Conservation (phyloP, 192 early-diverging fungal species). For the Backusella westeae region DNA sequence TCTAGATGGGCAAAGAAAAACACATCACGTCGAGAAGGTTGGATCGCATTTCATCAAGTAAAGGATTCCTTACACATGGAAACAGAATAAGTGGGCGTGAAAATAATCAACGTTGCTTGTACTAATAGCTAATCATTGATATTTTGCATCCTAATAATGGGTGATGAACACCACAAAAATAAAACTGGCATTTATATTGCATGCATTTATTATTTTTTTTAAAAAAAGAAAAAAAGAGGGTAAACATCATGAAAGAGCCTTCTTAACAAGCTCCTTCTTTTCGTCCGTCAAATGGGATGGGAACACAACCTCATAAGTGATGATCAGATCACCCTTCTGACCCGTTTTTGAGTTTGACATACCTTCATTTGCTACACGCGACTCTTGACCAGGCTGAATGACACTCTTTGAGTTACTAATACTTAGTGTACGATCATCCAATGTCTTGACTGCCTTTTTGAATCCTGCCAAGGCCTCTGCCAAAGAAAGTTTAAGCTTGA, state of each 20-base stretch:
- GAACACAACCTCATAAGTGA: conserved; percentile 77
- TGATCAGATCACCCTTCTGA: conserved; percentile 82
- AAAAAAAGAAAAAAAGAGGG: background rate
- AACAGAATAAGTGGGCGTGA: background rate
- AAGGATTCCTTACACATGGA: background rate
- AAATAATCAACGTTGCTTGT: background rate
- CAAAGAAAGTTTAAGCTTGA: conserved; percentile 64
- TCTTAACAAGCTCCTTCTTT: conserved; percentile 68
- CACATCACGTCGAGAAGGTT: conserved; percentile 21
- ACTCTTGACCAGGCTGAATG: conserved; percentile 72
- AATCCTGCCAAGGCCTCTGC: conserved; percentile 83
- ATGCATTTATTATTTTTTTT: background rate
- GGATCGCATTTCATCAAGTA: conserved; percentile 29
- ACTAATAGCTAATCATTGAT: background rate
- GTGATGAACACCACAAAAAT: background rate
- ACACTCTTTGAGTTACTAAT: conserved; percentile 54
- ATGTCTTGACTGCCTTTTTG: conserved; percentile 63
- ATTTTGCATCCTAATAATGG: too few relatives aligned
- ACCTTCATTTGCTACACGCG: conserved; percentile 74
- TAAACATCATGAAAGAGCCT: conserved; percentile 25
- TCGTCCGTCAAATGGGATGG: conserved; percentile 63
- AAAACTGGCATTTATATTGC: background rate
- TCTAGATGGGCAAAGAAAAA: conserved; percentile 31
- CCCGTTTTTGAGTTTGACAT: conserved; percentile 93
- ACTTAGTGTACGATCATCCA: conserved; percentile 70